These are phyloP conservation scores for Spathaspora boniae DNA, from an alignment of 805 yeast species.

Conservation along the genomic window DNA sequence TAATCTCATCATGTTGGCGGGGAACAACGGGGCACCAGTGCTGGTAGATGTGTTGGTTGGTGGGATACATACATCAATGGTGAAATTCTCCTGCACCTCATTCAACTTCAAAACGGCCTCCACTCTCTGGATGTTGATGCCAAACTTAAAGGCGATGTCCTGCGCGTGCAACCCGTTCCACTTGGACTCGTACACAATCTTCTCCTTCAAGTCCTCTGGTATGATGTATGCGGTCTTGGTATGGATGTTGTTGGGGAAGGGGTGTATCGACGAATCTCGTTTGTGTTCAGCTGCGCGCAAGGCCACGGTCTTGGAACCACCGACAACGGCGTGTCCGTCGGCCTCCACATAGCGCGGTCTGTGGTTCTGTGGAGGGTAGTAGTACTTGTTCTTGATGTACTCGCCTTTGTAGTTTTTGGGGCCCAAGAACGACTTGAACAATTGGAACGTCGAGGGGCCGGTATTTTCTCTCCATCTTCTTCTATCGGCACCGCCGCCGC, in stretches of 20 bases:
- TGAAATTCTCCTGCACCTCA: conserved; percentile 62
- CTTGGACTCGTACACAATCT: conserved; percentile 55
- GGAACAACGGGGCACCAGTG: not conserved
- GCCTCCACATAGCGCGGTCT: conserved; percentile 70
- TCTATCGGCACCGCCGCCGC: no score
- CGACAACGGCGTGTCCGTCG: conserved; percentile 37
- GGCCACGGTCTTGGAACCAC: not conserved
- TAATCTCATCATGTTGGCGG: conserved; percentile 43
- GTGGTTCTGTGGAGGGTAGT: conserved; percentile 62
- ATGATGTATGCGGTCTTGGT: conserved; percentile 66
- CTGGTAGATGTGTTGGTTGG: not conserved
- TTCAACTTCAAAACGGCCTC: conserved; percentile 80
- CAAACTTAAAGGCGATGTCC: conserved; percentile 72
- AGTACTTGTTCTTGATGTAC: conserved; percentile 72
- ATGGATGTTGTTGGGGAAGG: conserved; percentile 75
- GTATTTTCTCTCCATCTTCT: no score
- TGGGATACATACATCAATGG: conserved; percentile 51
- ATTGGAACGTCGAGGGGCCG: no score
- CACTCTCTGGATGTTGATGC: conserved; percentile 78
- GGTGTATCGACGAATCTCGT: conserved; percentile 48
- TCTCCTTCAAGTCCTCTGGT: conserved; percentile 53
- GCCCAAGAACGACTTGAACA: conserved; percentile 45
- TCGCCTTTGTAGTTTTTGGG: conserved; percentile 83
- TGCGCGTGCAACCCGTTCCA: conserved; percentile 57
- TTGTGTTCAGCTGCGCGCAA: conserved; percentile 6